Base-by-base conservation (phyloP, 371 early-diverging fungal genomes). In the Smittium mucronatum region DNA sequence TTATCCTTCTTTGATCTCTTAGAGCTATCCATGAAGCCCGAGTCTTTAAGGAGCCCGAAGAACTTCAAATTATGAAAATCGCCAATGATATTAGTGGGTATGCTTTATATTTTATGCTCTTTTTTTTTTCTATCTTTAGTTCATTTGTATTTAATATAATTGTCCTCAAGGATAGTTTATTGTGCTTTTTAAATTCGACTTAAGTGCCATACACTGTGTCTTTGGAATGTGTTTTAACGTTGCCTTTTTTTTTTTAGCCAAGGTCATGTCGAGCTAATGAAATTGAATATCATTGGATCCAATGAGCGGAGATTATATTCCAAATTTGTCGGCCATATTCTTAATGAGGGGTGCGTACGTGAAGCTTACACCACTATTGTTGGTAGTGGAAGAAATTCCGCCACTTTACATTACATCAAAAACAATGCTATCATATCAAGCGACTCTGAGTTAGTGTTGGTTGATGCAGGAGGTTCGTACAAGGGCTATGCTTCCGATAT, bases 301-400 rank as follows among this genome's bases (percentile, higher is more conserved):
- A 83, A 80, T 76, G 93, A 95, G 78, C 65, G 83, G 33, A 85
- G 89, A 70, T 79, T 91, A 57, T 86, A 91, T 68, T 88, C 91
- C 1, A 77, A 85, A 58, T 93, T 93, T 76, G 81, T 86, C 64
- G 89, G 89, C 71, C 85, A 87, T 72, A 87, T 85, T 65, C 83
- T 87, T 36, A 76, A 84, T 60, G 76, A 86, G 64, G 89, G 87
- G 29, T 87, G 90, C 67, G 82, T 84, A 72, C 83, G 83, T 77
- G 92, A 92, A 72, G 90, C 94, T 2, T 95, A 95, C 80, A 84
- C 84, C 67, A 88, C 90, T 71, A 94, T 95, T 76, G 85, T 91
- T 25, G 95, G 89, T 30, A 80, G 81, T 36, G 94, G 92, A 34
- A 80, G 81, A 72, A 86, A 87, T 69, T 93, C 91, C 0, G 87